Conservation (phyloP, 129 eudicot genomes). For the Deinandra increscens region DNA sequence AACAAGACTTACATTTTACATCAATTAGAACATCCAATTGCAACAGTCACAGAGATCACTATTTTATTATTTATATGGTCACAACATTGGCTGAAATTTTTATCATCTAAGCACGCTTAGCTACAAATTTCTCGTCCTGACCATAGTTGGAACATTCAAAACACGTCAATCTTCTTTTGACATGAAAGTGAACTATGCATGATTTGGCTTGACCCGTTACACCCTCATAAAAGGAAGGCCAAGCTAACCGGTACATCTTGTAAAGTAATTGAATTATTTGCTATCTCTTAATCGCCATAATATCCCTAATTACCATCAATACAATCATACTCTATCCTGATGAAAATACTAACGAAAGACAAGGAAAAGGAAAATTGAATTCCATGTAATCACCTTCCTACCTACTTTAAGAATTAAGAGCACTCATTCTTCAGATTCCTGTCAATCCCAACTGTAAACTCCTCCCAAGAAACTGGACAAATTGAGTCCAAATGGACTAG, state of each 20-base stretch:
- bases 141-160: too few species aligned
- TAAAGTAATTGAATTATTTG: constrained; percentile 27
- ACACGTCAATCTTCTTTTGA: too few species aligned
- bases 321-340: constrained; percentile 21
- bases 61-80: too few species aligned
- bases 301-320: constrained; percentile 23
- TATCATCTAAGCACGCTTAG: too few species aligned
- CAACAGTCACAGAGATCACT: too few species aligned
- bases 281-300: constrained; percentile 18
- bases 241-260: constrained; percentile 13
- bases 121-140: too few species aligned
- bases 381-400: constrained; percentile 24
- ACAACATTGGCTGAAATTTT: too few species aligned
- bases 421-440: constrained; percentile 25
- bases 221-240: too few species aligned
- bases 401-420: constrained; percentile 24
- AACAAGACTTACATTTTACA: too few species aligned
- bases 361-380: constrained; percentile 12
- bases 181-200: too few species aligned
- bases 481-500: constrained; percentile 34
- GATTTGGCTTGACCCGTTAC: too few species aligned
- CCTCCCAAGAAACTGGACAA: constrained; percentile 17
- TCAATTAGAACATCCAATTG: too few species aligned
- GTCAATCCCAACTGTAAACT: background rate
- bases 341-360: constrained; percentile 18